These are phyloP conservation scores for Dentipellis sp. DNA, from an alignment of 768 basidiomycete species.

Conservation along the genomic window DNA sequence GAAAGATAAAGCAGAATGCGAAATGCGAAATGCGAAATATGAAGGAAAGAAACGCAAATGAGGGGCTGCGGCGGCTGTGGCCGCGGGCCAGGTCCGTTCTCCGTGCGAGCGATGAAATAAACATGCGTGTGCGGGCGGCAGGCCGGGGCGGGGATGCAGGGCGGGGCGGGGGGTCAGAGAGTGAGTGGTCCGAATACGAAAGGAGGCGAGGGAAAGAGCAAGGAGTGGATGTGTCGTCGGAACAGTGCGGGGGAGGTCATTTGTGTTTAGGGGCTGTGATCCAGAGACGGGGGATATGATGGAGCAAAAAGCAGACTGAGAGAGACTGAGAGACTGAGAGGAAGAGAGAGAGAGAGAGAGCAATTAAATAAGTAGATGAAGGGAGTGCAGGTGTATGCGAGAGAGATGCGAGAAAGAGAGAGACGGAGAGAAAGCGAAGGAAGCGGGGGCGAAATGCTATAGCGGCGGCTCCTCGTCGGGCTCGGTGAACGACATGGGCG, in stretches of 20 bases:
- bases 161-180: conserved; percentile 12
- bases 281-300: conserved; percentile 11
- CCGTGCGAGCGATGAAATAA: too few relatives aligned
- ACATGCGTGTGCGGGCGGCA: conserved; percentile 12
- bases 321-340: too few relatives aligned
- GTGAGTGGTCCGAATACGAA: conserved; percentile 9
- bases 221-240: conserved; percentile 6
- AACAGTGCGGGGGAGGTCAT: conserved; percentile 6
- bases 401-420: conserved; percentile 2
- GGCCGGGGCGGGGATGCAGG: conserved; percentile 2
- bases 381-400: conserved; percentile 5
- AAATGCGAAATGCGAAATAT: too few relatives aligned
- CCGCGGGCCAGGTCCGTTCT: too few relatives aligned
- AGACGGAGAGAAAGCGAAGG: background rate
- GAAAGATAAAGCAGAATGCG: background rate
- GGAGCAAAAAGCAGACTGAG: too few relatives aligned
- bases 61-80: too few relatives aligned
- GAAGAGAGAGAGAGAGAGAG: conserved; percentile 2
- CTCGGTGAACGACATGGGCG: conserved; percentile 63
- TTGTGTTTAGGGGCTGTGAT: conserved; percentile 8
- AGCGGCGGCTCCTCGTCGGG: conserved; percentile 29
- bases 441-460: conserved; percentile 4
- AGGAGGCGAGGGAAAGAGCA: conserved; percentile 1
- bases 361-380: conserved; percentile 11
- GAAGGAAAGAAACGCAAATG: too few relatives aligned